Base-by-base conservation (phyloP, 495 filamentous ascomycete species). In the Gamarada debralockiae region DNA sequence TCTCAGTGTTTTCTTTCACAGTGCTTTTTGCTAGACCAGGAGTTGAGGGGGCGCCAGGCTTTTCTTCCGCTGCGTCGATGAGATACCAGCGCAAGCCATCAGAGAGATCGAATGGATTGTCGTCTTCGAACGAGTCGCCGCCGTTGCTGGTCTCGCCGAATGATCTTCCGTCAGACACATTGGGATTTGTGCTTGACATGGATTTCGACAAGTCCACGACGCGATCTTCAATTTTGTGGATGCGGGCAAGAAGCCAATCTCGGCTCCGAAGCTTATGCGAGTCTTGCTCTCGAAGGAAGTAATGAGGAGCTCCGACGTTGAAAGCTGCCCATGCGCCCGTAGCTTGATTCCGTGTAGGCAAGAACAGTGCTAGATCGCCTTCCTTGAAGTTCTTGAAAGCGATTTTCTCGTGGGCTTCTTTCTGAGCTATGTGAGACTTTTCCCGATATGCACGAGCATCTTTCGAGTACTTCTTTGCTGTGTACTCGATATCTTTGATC, bases 271-370 rank as follows among this genome's bases (percentile, higher is more conserved):
- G 76, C 52, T 90, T 87, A 62, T 97, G 95, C 0, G 76, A 74
- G 50, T 96, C 91, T 67, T 95, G 89, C 67, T 99, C 93, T 25
- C 90, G 86, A 0, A 99, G 74, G 72, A 99, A 99, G 70, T 90
- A 97, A 67, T 99, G 93, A 13, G 93, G 93, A 46, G 90, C 92
- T 0, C 90, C 90, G 41, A 97, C 85, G 63, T 99, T 99, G 74
- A 99, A 99, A 3, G 95, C 93, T 3, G 93, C 93, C 93, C 93
- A 99, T 3, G 93, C 91, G 9, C 93, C 84, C 4, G 90, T 93
- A 21, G 85, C 86, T 65, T 96, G 91, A 57, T 97, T 97, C 20
- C 91, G 76, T 0, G 93, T 99, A 0, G 93, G 93, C 12, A 97
- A 75, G 73, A 99, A 99, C 9, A 99, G 76, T 20, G 92, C 95